phyloP scores from a whole-genome alignment of 441 rosid species.

The Bocquillonia castaneifolia region DNA sequence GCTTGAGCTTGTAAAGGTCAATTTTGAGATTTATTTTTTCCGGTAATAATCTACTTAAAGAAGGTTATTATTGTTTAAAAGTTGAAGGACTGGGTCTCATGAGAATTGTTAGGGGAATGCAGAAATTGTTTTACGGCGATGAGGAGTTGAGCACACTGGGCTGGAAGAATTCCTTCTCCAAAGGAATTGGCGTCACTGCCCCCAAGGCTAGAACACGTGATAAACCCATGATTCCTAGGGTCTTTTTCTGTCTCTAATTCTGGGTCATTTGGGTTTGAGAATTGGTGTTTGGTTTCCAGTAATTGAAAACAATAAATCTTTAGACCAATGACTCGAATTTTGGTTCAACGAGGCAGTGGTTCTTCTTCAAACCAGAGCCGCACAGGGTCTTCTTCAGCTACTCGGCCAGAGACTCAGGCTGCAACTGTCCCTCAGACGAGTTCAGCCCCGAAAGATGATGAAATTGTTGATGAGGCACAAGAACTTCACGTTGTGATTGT shows the following conservation, averaged over 20 bases:
- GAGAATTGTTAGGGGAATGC: slow-evolving; percentile 99
- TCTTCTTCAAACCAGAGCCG: slow-evolving; percentile 73
- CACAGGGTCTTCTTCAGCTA: slow-evolving; percentile 48
- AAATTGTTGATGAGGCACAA: slow-evolving; percentile 43
- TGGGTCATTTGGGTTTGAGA: slow-evolving; percentile 22
- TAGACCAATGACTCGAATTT: slow-evolving; percentile 75
- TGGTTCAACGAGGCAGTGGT: slow-evolving; percentile 82
- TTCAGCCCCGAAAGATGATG: slow-evolving; percentile 51
- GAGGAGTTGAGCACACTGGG: slow-evolving; percentile 59
- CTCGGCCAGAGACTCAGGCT: slow-evolving; percentile 53
- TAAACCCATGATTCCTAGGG: slow-evolving; percentile 47
- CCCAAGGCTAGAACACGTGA: slow-evolving; percentile 89
- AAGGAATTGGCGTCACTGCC: slow-evolving; percentile 66
- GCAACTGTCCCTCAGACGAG: slow-evolving; percentile 33
- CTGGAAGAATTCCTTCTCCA: slow-evolving; percentile 81
- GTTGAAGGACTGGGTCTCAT: slow-evolving; percentile 72
- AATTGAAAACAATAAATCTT: slow-evolving; percentile 15
- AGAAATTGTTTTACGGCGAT: slow-evolving; percentile 52
- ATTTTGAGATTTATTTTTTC: slow-evolving; percentile 30
- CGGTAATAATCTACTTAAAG: slow-evolving; percentile 47
- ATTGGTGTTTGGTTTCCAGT: slow-evolving; percentile 15
- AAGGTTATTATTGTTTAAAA: slow-evolving; percentile 58
- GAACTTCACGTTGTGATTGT: slow-evolving; percentile 40
- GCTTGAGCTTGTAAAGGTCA: slow-evolving; percentile 49
- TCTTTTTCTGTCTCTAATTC: slow-evolving; percentile 37